Percentiles rank a stretch among this genome's conserved stretches.
Conservation (phyloP, 257 asterid genomes). For the Linderniella brevidens region DNA sequence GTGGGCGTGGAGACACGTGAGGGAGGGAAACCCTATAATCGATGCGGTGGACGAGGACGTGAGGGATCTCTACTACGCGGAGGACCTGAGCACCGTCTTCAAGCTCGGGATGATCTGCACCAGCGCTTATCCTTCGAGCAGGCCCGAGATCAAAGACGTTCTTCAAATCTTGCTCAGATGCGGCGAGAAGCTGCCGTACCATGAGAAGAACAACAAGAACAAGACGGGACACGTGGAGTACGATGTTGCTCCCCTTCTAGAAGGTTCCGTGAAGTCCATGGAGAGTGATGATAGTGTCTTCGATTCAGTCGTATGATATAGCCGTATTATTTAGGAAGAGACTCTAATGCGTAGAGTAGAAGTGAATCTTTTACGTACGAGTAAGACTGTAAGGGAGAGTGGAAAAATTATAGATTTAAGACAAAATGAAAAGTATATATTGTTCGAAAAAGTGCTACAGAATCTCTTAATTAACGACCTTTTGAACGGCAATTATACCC, state of each 20-base stretch:
- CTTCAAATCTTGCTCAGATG: conserved; percentile 41
- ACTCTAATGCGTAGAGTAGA: too few species aligned
- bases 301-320: conserved; percentile 13
- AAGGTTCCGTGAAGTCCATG: conserved; percentile 15
- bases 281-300: conserved; percentile 19
- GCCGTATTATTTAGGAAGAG: too few species aligned
- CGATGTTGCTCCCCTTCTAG: conserved; percentile 57
- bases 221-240: conserved; percentile 15
- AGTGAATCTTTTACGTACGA: too few species aligned
- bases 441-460: too few species aligned
- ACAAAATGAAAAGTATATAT: too few species aligned
- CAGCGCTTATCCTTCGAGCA: conserved; percentile 30
- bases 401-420: too few species aligned
- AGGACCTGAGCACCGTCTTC: conserved; percentile 38
- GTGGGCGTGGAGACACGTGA: conserved; percentile 57
- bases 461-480: too few species aligned
- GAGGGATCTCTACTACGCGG: conserved; percentile 33
- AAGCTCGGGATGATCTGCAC: conserved; percentile 72
- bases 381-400: too few species aligned
- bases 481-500: too few species aligned
- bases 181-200: conserved; percentile 13
- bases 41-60: conserved; percentile 48
- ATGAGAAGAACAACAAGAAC: conserved; percentile 15
- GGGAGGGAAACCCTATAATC: conserved; percentile 25
- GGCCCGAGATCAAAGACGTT: conserved; percentile 70